Evolutionary conservation across 306 rosid genomes (phyloP), one percentile per base, ranked within the genome.

Genomic region (Inga oerstediana): DNA sequence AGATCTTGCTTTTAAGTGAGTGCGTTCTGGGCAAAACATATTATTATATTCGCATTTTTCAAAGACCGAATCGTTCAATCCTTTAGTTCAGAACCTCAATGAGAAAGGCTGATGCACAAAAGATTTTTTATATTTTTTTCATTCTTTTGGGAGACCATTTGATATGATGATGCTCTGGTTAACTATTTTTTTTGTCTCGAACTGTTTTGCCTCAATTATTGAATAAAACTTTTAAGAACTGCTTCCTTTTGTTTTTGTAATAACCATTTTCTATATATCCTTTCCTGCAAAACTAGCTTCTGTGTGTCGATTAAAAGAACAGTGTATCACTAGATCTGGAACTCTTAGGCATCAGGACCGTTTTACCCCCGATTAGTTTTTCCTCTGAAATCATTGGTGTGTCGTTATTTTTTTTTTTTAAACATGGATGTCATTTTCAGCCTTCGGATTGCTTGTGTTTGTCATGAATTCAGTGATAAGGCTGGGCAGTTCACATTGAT

Each of bases 351-450:
- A 34, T 58, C 46, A 3, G 72, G 72, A 54, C 34, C 11, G 14
- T 16, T 70, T 66, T 51, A 4, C 5, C 39, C 67, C 24, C 15
- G 58, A 52, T 35, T 39, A 11, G 51, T 75, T 80, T 85, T 80
- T 76, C 52, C 35, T n/a, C 24, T 49, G 72, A 78, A 80, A 84
- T 75, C 62, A 45, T 84, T 68, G 74, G 22, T 34, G 12, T 49
- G 2, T 49, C 24, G 3, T 10, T 4, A 10, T 4, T n/a, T 6
- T 58, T 34, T 68, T 30, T 71, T 11, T 4, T 4, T 5, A 0
- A 0, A 39, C 30, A 58, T 62, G 32, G 24, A 51, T 49, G 76
- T 30, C 48, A 44, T 8, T 56, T 37, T 71, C 37, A 52, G 48
- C 10, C 48, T 35, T 27, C 22, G 8, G 39, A 13, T 68, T 16